Conservation (phyloP, 2,329 filamentous ascomycete species). For the Ambrosiella cleistominuta region DNA sequence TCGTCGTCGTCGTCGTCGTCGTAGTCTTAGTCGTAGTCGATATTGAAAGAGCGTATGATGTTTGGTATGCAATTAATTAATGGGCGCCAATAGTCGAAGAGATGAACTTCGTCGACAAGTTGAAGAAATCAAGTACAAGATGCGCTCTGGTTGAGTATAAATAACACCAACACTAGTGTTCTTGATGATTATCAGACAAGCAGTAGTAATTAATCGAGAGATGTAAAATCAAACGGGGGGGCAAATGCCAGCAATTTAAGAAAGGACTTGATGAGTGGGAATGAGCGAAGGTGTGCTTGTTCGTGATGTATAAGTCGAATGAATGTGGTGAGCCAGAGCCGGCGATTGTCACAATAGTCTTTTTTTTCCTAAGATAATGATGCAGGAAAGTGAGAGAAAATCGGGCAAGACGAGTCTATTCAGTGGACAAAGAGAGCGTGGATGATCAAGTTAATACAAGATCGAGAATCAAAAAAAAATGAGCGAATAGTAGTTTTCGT, state of each 20-base stretch:
- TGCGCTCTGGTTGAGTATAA: background rate
- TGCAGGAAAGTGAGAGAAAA: background rate
- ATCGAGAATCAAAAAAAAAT: constrained; percentile 12
- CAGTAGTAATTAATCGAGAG: background rate
- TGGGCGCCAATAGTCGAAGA: background rate
- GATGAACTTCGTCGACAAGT: background rate
- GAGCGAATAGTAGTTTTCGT: constrained; percentile 11
- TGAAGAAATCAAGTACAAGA: too few relatives aligned
- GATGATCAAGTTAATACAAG: background rate
- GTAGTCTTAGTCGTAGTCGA: too few relatives aligned
- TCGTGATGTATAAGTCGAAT: background rate
- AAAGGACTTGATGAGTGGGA: background rate
- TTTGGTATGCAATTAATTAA: constrained; percentile 7
- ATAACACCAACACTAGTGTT: background rate
- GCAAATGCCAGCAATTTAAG: background rate
- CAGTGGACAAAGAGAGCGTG: background rate
- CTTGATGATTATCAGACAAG: background rate
- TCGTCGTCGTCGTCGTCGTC: background rate
- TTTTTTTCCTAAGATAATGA: constrained; percentile 15
- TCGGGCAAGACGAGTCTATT: background rate
- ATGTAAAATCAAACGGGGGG: background rate
- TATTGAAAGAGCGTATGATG: background rate
- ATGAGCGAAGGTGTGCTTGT: background rate
- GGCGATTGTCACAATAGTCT: background rate
- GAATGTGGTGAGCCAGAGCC: background rate